phyloP scores from a whole-genome alignment of 306 rosid genomes.

The Cucumis hystrix region DNA sequence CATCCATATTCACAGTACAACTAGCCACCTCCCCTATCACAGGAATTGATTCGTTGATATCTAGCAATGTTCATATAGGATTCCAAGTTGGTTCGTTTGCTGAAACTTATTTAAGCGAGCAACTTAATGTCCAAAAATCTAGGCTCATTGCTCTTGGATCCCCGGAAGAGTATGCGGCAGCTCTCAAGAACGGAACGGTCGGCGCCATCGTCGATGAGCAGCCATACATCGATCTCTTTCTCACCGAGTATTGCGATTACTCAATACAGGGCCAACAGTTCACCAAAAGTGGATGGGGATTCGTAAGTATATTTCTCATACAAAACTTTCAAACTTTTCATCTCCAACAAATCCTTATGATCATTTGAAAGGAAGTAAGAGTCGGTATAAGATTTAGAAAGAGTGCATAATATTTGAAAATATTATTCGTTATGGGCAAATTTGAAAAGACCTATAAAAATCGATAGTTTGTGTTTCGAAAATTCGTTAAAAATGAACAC shows the following conservation, averaged over 20 bases:
- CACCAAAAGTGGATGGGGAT: conserved; percentile 50
- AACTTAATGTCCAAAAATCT: conserved; percentile 25
- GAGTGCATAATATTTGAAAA: no score
- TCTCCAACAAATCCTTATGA: not conserved
- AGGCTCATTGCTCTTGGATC: conserved; percentile 48
- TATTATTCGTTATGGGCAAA: no score
- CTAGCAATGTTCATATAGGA: conserved; percentile 26
- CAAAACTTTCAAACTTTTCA: not conserved
- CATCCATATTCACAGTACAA: conserved; percentile 39
- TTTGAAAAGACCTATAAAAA: no score
- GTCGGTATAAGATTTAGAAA: no score
- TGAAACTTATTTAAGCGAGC: conserved; percentile 23
- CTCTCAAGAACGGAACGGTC: conserved; percentile 28
- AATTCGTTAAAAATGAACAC: no score
- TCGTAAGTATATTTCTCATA: conserved; percentile 22
- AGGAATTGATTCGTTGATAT: conserved; percentile 32
- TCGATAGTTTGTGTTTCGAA: no score
- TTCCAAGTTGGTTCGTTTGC: conserved; percentile 44
- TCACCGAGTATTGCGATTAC: conserved; percentile 27
- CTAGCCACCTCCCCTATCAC: conserved; percentile 34
- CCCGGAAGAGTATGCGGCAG: conserved; percentile 30
- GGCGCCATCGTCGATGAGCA: conserved; percentile 38
- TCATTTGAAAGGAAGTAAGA: no score
- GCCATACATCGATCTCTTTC: conserved; percentile 38
- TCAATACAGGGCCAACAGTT: conserved; percentile 24